Percentiles rank a stretch among this genome's conserved stretches.
Evolutionary conservation across 169 alveolate genomes (phyloP).

Genomic region (Cryptosporidium tyzzeri): DNA sequence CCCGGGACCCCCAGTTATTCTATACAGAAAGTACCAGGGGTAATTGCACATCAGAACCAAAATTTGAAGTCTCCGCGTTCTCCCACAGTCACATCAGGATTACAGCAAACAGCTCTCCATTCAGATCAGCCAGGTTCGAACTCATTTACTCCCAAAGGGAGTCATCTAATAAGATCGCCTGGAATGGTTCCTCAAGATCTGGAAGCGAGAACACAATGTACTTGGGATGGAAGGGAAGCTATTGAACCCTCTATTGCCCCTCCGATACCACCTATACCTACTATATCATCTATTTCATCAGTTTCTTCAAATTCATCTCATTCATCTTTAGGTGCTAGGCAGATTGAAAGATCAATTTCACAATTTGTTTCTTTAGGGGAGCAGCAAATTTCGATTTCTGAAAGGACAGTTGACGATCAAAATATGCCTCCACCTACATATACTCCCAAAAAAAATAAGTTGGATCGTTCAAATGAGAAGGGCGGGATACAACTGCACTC

Average conservation of each 20-base stretch:
- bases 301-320: slow-evolving; percentile 41
- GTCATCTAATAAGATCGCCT: slow-evolving; percentile 27
- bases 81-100: background rate
- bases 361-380: background rate
- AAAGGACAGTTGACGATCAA: slow-evolving; percentile 6
- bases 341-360: background rate
- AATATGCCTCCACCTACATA: slow-evolving; percentile 65
- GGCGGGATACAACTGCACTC: background rate
- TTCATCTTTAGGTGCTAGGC: slow-evolving; percentile 23
- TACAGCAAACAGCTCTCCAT: background rate
- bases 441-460: slow-evolving; percentile 40
- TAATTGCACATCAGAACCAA: background rate
- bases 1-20: slow-evolving; percentile 51
- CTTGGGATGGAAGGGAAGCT: slow-evolving; percentile 83
- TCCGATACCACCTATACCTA: slow-evolving; percentile 80
- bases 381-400: background rate
- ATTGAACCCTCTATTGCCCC: slow-evolving; percentile 82
- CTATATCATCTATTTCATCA: slow-evolving; percentile 37
- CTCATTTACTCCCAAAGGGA: background rate
- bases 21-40: background rate
- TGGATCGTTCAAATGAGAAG: background rate
- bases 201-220: slow-evolving; percentile 80
- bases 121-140: too few relatives aligned
- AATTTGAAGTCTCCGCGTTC: slow-evolving; percentile 17
- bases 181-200: slow-evolving; percentile 40